Conservation (phyloP, 495 filamentous ascomycete species). For the Aspergillus cavernicola region DNA sequence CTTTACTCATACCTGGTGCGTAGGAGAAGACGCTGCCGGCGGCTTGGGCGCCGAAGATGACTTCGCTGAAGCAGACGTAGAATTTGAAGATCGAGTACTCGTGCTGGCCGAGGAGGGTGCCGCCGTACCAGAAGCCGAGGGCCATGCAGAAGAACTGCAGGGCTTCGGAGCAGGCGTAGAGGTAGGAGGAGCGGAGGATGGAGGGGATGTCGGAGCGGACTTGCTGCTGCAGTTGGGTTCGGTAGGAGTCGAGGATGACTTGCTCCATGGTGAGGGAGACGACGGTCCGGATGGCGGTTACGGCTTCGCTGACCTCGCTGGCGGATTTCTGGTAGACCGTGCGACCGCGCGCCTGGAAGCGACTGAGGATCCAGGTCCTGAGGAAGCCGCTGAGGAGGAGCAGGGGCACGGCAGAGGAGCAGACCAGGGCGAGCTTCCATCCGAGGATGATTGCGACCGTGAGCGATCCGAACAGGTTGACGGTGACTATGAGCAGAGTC, state of each 20-base stretch:
- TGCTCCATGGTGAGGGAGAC: constrained; percentile 80
- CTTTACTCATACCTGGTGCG: constrained; percentile 82
- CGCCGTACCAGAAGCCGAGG: constrained; percentile 91
- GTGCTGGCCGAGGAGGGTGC: constrained; percentile 61
- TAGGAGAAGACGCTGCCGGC: constrained; percentile 84
- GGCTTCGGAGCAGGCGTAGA: constrained; percentile 78
- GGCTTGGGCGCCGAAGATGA: constrained; percentile 80
- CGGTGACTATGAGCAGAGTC: constrained; percentile 68
- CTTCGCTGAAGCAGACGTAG: constrained; percentile 76
- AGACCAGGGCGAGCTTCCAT: constrained; percentile 90
- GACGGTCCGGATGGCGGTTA: constrained; percentile 86
- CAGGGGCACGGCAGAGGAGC: constrained; percentile 70
- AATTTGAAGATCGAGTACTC: constrained; percentile 76
- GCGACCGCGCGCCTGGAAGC: constrained; percentile 68
- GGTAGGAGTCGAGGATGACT: constrained; percentile 72
- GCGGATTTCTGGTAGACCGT: constrained; percentile 69
- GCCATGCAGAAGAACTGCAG: constrained; percentile 77
- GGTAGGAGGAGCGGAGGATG: constrained; percentile 59
- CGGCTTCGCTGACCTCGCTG: constrained; percentile 84
- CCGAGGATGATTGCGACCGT: constrained; percentile 64
- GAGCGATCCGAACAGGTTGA: constrained; percentile 68
- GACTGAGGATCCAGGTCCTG: constrained; percentile 74
- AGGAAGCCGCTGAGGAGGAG: constrained; percentile 77
- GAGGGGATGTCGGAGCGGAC: constrained; percentile 56
- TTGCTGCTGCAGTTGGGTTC: constrained; percentile 59